Evolutionary conservation across 129 eudicot species (phyloP), one percentile per base, ranked within the genome.

Genomic region (Pseudognaphalium luteoalbum): DNA sequence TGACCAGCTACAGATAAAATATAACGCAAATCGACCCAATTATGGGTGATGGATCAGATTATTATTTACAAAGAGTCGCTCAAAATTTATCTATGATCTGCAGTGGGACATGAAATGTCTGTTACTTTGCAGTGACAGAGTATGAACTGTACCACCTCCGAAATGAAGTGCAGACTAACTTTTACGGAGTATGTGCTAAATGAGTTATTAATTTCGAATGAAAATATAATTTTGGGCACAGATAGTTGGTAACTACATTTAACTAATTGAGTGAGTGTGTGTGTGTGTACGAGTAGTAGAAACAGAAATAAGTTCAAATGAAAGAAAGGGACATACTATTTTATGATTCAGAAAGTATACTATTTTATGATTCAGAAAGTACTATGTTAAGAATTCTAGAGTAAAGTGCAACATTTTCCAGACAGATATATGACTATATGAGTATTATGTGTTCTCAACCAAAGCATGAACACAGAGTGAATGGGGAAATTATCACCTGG

Each of bases 401-500:
- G 59, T 59, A 28, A 0, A 41, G 54, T 37, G 68, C 16, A 57
- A 59, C 7, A 14, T n/a, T 59, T 35, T 59, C 41, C 20, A 17
- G 39, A 57, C 14, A 2, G 57, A 57, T 59, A 21, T 16, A 65
- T 33, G 44, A 65, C 17, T 29, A 65, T 14, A 65, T 33, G 44
- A 65, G 33, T 29, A 65, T 14, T 16, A 7, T 65, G 25, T 33
- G 70, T 65, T 29, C 21, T 32, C 47, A 8, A 65, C 15, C 68
- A 30, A 7, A 61, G 66, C 35, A 61, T 25, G 66, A 61, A 61
- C 35, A 61, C 66, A 25, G 30, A 21, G 66, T 30, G 37, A 28
- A 72, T 30, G 57, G 74, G 37, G 50, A 62, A 70, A 30, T 61
- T 37, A 42, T 85, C 82, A 93, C 98, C 98, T 84, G 93, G 90